phyloP scores from a whole-genome alignment of 306 rosid species.

The Quercus dentata region DNA sequence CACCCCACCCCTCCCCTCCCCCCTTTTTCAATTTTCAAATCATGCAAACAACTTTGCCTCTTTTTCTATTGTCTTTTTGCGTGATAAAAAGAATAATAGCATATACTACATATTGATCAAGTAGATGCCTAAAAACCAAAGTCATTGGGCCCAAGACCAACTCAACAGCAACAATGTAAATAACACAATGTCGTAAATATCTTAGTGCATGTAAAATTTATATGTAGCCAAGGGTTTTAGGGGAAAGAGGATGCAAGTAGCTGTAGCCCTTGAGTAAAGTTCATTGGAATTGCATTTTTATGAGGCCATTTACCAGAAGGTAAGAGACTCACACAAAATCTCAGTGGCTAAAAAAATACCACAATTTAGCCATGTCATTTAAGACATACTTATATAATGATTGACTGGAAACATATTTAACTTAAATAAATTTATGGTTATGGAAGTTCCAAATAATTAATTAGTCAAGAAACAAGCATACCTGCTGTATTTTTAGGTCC shows the following conservation, averaged over 20 bases:
- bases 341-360: not conserved
- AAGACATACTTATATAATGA: not conserved
- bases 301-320: not conserved
- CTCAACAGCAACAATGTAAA: not conserved
- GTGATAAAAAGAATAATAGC: not conserved
- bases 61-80: not conserved
- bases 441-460: not conserved
- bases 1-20: too few relatives aligned
- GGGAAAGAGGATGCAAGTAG: not conserved
- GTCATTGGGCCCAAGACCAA: not conserved
- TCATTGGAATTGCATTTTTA: not conserved
- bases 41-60: not conserved
- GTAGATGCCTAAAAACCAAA: not conserved
- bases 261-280: not conserved
- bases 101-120: not conserved
- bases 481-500: slow-evolving; percentile 79
- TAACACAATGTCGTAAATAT: not conserved
- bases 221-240: not conserved
- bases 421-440: not conserved
- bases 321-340: not conserved
- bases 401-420: not conserved
- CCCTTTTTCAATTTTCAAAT: not conserved
- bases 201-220: not conserved
- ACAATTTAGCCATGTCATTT: not conserved
- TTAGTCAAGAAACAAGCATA: slow-evolving; percentile 21